phyloP scores from a whole-genome alignment of 768 basidiomycete species.

The Auriscalpium orientale region DNA sequence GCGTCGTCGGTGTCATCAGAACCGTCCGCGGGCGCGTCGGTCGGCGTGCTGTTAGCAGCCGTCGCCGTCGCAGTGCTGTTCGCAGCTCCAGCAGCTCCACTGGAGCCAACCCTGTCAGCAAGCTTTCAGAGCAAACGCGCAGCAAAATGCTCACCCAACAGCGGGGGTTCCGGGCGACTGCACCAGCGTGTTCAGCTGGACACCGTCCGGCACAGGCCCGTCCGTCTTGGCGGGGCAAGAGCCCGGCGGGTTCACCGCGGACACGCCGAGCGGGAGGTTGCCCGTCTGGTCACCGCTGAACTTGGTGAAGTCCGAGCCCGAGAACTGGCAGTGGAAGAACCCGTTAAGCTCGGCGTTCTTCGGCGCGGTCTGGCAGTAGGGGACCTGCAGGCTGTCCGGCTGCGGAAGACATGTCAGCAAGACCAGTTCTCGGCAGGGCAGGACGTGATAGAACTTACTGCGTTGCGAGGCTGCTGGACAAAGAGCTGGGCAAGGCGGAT shows the following conservation, averaged over 20 bases:
- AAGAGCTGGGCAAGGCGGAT: slow-evolving; percentile 46
- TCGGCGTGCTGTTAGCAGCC: neutral
- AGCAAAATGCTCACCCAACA: neutral
- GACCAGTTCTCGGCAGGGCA: neutral
- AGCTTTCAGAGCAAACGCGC: neutral
- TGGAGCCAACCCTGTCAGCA: neutral
- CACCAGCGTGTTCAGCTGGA: slow-evolving; percentile 34
- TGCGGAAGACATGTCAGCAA: slow-evolving; percentile 10
- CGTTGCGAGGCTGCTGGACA: slow-evolving; percentile 48
- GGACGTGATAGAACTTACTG: slow-evolving; percentile 26
- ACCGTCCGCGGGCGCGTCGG: neutral
- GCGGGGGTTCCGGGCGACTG: slow-evolving; percentile 25
- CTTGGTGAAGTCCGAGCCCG: slow-evolving; percentile 33
- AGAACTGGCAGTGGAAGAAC: slow-evolving; percentile 51
- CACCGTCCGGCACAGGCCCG: slow-evolving; percentile 42
- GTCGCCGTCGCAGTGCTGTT: neutral
- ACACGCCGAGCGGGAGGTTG: slow-evolving; percentile 44
- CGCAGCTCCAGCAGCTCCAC: neutral
- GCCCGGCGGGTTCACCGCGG: slow-evolving; percentile 35
- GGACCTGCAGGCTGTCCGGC: slow-evolving; percentile 37
- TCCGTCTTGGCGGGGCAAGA: slow-evolving; percentile 42
- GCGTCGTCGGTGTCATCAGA: neutral
- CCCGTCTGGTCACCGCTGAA: slow-evolving; percentile 42
- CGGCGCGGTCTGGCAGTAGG: slow-evolving; percentile 46
- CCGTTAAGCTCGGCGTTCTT: slow-evolving; percentile 44